These are phyloP conservation scores for Cystobasidium slooffiae DNA, from an alignment of 1,284 basidiomycete genomes.

Conservation along the genomic window DNA sequence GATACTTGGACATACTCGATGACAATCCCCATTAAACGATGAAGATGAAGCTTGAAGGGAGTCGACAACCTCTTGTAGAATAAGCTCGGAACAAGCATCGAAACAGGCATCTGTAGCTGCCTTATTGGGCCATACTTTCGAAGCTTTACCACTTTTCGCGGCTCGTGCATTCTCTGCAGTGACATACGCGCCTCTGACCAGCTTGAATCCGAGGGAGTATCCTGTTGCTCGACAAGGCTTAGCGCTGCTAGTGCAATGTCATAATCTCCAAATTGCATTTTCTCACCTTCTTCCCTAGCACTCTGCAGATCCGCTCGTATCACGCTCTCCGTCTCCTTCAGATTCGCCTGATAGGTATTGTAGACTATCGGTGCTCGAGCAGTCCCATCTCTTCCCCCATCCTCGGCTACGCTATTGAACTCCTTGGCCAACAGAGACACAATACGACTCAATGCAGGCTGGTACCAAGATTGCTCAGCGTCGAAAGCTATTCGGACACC, in stretches of 20 bases:
- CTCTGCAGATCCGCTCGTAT: slow-evolving; percentile 23
- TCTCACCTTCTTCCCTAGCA: slow-evolving; percentile 14
- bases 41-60: slow-evolving; percentile 31
- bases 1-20: slow-evolving; percentile 39
- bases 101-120: slow-evolving; percentile 79
- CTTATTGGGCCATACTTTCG: slow-evolving; percentile 68
- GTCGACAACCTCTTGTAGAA: slow-evolving; percentile 66
- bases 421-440: slow-evolving; percentile 49
- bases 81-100: slow-evolving; percentile 68
- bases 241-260: too few relatives aligned
- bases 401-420: slow-evolving; percentile 48
- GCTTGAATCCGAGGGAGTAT: slow-evolving; percentile 87
- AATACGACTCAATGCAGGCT: slow-evolving; percentile 50
- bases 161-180: slow-evolving; percentile 66
- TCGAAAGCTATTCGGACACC: slow-evolving; percentile 53
- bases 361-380: slow-evolving; percentile 48
- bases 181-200: slow-evolving; percentile 93
- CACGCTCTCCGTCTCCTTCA: slow-evolving; percentile 2
- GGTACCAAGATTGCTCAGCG: slow-evolving; percentile 53
- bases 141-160: slow-evolving; percentile 54
- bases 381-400: background rate
- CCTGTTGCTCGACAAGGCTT: slow-evolving; percentile 57
- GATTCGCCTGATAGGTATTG: slow-evolving; percentile 51
- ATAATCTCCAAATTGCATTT: too few relatives aligned
- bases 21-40: background rate